Conservation (phyloP, 1,284 basidiomycete genomes). For the Entoloma clypeatum region DNA sequence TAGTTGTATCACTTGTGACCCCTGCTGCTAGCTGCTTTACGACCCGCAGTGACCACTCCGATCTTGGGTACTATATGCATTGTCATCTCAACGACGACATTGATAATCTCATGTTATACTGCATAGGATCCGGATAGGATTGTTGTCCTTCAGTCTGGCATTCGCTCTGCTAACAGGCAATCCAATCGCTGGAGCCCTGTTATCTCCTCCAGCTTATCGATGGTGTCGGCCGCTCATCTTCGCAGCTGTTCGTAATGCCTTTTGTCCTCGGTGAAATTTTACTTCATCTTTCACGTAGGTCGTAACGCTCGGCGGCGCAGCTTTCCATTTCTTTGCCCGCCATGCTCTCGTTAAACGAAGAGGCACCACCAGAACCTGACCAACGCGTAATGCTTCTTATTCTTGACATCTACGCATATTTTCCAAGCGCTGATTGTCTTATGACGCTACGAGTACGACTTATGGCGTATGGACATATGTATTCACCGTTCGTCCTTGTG, state of each 20-base stretch:
- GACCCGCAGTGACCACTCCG: constrained; percentile 35
- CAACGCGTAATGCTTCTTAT: not conserved
- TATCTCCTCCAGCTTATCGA: constrained; percentile 33
- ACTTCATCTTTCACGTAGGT: constrained; percentile 19
- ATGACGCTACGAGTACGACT: too few relatives aligned
- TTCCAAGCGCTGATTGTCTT: too few relatives aligned
- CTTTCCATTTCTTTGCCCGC: constrained; percentile 26
- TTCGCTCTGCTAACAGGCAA: constrained; percentile 43
- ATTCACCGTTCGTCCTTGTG: too few relatives aligned
- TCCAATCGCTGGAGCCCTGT: constrained; percentile 43
- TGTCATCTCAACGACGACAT: too few relatives aligned
- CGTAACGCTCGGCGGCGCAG: constrained; percentile 27
- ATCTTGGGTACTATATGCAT: constrained; percentile 35
- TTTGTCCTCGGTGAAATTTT: constrained; percentile 2
- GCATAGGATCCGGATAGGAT: constrained; percentile 37
- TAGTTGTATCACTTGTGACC: constrained; percentile 40
- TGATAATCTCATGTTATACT: constrained; percentile 1
- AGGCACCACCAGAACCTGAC: constrained; percentile 20
- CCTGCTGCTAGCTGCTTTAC: constrained; percentile 39
- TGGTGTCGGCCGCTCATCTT: constrained; percentile 43
- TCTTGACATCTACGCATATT: not conserved
- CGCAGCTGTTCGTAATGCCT: constrained; percentile 35
- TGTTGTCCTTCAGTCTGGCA: constrained; percentile 37
- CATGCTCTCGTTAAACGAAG: constrained; percentile 26
- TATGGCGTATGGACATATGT: too few relatives aligned